These are phyloP conservation scores for Starmerella powellii DNA, from an alignment of 805 yeast genomes.

Conservation along the genomic window DNA sequence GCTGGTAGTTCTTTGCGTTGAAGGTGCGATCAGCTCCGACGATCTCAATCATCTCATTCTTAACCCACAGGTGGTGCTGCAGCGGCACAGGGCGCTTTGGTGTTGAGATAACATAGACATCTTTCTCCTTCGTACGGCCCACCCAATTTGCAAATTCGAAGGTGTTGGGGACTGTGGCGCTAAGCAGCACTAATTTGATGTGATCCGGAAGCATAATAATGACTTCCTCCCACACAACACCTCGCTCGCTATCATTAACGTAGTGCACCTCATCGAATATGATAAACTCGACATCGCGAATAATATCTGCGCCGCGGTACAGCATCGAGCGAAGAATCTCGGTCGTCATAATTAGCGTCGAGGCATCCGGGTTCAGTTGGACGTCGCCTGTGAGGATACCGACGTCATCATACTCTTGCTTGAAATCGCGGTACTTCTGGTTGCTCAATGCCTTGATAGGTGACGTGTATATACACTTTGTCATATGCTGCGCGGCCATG, in stretches of 20 bases:
- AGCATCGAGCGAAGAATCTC: constrained; percentile 92
- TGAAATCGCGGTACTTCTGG: constrained; percentile 82
- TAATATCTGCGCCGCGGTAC: constrained; percentile 90
- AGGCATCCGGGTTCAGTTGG: constrained; percentile 92
- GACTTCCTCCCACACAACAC: constrained; percentile 99
- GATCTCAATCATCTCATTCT: constrained; percentile 55
- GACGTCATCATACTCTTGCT: constrained; percentile 69
- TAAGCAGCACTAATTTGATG: constrained; percentile 75
- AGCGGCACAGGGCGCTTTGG: constrained; percentile 95
- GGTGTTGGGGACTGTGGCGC: constrained; percentile 98
- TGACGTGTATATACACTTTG: constrained; percentile 90
- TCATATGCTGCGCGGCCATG: constrained; percentile 90
- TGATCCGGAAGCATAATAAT: constrained; percentile 96
- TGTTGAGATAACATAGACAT: constrained; percentile 90
- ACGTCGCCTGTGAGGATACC: constrained; percentile 97
- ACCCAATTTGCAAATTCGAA: constrained; percentile 98
- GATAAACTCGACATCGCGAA: constrained; percentile 93
- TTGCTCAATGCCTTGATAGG: constrained; percentile 87
- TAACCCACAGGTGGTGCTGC: constrained; percentile 78
- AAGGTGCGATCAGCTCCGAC: constrained; percentile 66
- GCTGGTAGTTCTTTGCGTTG: constrained; percentile 43
- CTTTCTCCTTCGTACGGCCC: constrained; percentile 91
- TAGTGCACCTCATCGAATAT: constrained; percentile 97
- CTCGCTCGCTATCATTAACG: constrained; percentile 92
- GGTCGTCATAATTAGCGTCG: constrained; percentile 94